Base-by-base conservation (phyloP, 352 stramenopile genomes). In the Saprolegnia diclina region DNA sequence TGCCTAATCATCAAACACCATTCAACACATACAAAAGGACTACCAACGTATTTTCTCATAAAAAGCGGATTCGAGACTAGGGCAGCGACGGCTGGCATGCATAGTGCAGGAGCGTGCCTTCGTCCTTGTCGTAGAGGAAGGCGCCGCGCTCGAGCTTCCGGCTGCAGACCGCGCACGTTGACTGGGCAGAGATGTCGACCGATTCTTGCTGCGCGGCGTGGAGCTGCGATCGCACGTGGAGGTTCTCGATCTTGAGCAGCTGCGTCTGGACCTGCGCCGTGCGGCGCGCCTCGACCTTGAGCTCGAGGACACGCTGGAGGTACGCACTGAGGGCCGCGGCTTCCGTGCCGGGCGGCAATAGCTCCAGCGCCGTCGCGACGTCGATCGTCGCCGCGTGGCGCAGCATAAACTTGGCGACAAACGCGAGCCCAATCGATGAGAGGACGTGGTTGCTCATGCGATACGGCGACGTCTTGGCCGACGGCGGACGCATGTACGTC, bases 221-320 rank as follows among this genome's bases (percentile, higher is more conserved):
- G 21, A 94, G 78, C 55, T 82, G 71, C 32, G 89, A 74, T 16
- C 84, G 84, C 24, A 92, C 77, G 45, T 83, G 88, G 45, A 94
- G 90, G 68, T 94, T 94, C 62, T 89, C 86, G 76, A 94, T 94
- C 74, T 94, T 94, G n/a, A 82, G 79, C 22, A 94, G 75, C 26
- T 94, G 86, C 61, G 83, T 91, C 75, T 89, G 89, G 56, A 94
- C 83, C 78, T 94, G 86, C 14, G 83, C 83, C 22, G 91, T 91
- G 67, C 84, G 86, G 52, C 77, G 81, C 18, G 81, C 81, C 67
- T 92, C 74, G 11, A 94, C 83, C 26, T 92, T 82, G 4, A 76
- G 77, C 70, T 94, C 86, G 42, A 94, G 64, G 1, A 92, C 83
- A 50, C 83, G 80, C 35, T 82, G 78, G 48, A 94, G 89, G 55